A percentile compares a stretch with the other conserved stretches of the same genome.
Conservation (phyloP, 1,139 yeast species). For the Hanseniaspora uvarum region DNA sequence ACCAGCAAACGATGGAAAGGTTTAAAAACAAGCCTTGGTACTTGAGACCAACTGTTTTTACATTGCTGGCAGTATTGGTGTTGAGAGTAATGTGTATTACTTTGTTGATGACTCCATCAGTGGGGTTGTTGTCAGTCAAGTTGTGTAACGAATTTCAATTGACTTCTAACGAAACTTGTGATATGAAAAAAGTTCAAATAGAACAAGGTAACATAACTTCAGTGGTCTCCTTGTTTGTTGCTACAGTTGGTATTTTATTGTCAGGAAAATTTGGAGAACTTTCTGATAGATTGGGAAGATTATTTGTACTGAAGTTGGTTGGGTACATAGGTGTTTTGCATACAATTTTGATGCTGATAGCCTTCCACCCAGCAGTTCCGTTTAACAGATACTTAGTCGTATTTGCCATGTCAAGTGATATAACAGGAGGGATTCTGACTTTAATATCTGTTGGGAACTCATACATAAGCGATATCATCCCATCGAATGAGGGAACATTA, state of each 20-base stretch:
- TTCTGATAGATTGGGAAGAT: slow-evolving; percentile 56
- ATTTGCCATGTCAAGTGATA: slow-evolving; percentile 18
- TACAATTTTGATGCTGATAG: slow-evolving; percentile 15
- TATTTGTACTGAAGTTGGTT: slow-evolving; percentile 23
- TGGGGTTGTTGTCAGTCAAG: slow-evolving; percentile 26
- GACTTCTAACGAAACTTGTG: slow-evolving; percentile 22
- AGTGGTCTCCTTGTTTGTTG: slow-evolving; percentile 21
- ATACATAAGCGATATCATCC: slow-evolving; percentile 48
- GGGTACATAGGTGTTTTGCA: slow-evolving; percentile 21
- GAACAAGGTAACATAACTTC: slow-evolving; percentile 26
- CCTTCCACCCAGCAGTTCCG: slow-evolving; percentile 18
- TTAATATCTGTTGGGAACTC: slow-evolving; percentile 43
- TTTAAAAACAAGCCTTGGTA: slow-evolving; percentile 26
- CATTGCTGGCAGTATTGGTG: slow-evolving; percentile 26
- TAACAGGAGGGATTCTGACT: slow-evolving; percentile 43
- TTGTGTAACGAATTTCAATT: slow-evolving; percentile 26
- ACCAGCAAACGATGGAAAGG: slow-evolving; percentile 21
- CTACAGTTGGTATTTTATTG: slow-evolving; percentile 25
- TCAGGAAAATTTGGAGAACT: slow-evolving; percentile 40
- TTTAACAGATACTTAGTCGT: slow-evolving; percentile 20
- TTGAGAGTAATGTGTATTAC: slow-evolving; percentile 22
- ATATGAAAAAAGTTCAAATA: slow-evolving; percentile 29
- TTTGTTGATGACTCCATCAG: slow-evolving; percentile 26
- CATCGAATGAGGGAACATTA: slow-evolving; percentile 41
- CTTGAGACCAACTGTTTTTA: slow-evolving; percentile 28